These are phyloP conservation scores for Pleurotus tuoliensis DNA, from an alignment of 768 basidiomycete species.

Conservation along the genomic window DNA sequence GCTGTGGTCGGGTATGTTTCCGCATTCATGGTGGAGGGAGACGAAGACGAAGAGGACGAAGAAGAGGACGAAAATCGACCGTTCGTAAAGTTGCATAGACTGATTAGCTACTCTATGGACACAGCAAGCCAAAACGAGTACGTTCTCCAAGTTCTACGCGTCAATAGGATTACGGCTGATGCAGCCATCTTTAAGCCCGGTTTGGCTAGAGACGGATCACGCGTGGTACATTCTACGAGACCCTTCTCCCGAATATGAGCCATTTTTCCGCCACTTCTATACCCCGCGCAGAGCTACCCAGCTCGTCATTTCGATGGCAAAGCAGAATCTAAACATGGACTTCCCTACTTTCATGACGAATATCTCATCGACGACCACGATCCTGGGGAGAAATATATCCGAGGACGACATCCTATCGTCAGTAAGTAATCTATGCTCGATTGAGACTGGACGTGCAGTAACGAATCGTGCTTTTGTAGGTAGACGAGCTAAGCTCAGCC, in stretches of 20 bases:
- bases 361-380: conserved; percentile 21
- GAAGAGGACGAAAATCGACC: conserved; percentile 38
- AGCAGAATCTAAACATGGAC: conserved; percentile 24
- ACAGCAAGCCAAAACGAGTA: conserved; percentile 49
- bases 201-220: conserved; percentile 61
- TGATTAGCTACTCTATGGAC: conserved; percentile 48
- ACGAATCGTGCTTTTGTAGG: too few species aligned
- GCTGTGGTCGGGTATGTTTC: conserved; percentile 55
- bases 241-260: conserved; percentile 43
- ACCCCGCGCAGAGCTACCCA: conserved; percentile 49
- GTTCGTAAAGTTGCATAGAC: conserved; percentile 39
- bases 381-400: conserved; percentile 1
- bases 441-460: too few species aligned
- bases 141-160: conserved; percentile 17
- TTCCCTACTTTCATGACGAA: conserved; percentile 30
- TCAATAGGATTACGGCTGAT: too few species aligned
- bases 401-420: conserved; percentile 5
- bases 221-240: conserved; percentile 58
- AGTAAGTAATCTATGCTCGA: background rate
- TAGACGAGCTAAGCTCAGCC: too few species aligned
- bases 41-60: conserved; percentile 64
- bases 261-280: conserved; percentile 45
- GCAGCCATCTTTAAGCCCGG: conserved; percentile 36
- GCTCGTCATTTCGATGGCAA: conserved; percentile 33
- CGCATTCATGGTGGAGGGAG: conserved; percentile 38